Evolutionary conservation across 441 rosid species (phyloP).

Genomic region (Flueggea neowawraea): DNA sequence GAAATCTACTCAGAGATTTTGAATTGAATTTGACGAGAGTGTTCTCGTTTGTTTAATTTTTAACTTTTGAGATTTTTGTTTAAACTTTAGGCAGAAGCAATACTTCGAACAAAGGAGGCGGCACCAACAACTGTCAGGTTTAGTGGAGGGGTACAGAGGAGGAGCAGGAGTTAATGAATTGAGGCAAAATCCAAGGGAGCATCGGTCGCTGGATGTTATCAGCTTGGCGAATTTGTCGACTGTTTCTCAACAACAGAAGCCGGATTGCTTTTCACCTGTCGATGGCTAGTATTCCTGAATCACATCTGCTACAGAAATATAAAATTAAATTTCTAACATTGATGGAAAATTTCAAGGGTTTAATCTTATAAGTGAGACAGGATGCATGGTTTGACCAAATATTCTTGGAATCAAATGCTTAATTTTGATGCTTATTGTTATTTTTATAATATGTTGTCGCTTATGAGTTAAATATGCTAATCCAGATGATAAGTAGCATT

Average conservation of each 20-base stretch:
- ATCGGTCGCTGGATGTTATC: slow-evolving; percentile 76
- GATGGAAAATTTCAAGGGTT: too few relatives aligned
- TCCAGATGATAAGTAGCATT: too few relatives aligned
- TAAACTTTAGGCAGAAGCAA: slow-evolving; percentile 64
- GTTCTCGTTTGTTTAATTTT: too few relatives aligned
- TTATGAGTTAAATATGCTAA: too few relatives aligned
- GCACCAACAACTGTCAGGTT: slow-evolving; percentile 39
- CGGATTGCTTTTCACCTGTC: neutral
- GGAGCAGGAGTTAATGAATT: slow-evolving; percentile 11
- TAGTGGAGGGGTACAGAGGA: slow-evolving; percentile 30
- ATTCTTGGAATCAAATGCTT: neutral
- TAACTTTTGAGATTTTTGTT: neutral
- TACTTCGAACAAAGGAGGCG: slow-evolving; percentile 82
- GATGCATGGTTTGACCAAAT: neutral
- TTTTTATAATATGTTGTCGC: neutral
- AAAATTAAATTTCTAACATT: too few relatives aligned
- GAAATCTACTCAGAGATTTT: slow-evolving; percentile 37
- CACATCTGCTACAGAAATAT: too few relatives aligned
- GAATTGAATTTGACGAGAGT: neutral
- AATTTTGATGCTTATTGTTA: neutral
- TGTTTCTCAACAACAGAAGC: slow-evolving; percentile 27
- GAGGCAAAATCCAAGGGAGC: slow-evolving; percentile 28
- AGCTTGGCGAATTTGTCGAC: slow-evolving; percentile 52
- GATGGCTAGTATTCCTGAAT: too few relatives aligned
- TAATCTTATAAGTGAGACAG: too few relatives aligned